A percentile compares a stretch with the other conserved stretches of the same genome.
Evolutionary conservation across 306 rosid species (phyloP).

Genomic region (Arachis hypogaea): DNA sequence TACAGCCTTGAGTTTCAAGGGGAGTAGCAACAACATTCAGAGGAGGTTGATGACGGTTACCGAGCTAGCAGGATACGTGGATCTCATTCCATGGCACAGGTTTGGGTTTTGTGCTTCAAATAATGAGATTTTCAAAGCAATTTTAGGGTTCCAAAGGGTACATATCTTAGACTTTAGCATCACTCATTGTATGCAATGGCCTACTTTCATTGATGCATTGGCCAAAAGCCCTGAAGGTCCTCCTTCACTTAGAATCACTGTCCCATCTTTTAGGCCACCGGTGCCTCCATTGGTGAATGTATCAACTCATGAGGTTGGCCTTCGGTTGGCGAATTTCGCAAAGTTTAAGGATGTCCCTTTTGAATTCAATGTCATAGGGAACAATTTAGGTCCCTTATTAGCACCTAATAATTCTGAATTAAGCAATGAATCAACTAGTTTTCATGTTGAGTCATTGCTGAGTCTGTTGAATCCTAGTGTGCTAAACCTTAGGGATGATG

Average conservation of each 20-base stretch:
- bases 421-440: constrained; percentile 40
- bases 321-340: constrained; percentile 75
- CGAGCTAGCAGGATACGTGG: constrained; percentile 92
- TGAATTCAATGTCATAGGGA: constrained; percentile 66
- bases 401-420: constrained; percentile 6
- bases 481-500: constrained; percentile 69
- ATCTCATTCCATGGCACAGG: constrained; percentile 94
- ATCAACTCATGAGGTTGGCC: constrained; percentile 74
- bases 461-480: constrained; percentile 57
- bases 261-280: constrained; percentile 68
- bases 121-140: constrained; percentile 71
- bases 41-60: constrained; percentile 79
- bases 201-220: constrained; percentile 81
- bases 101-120: constrained; percentile 89
- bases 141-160: constrained; percentile 61
- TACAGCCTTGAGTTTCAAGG: constrained; percentile 51
- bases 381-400: constrained; percentile 22
- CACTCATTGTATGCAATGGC: constrained; percentile 99
- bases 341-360: constrained; percentile 73
- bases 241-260: constrained; percentile 75
- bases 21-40: constrained; percentile 46
- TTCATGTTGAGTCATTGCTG: constrained; percentile 56
- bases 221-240: constrained; percentile 84
- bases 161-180: constrained; percentile 88
- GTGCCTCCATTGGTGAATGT: constrained; percentile 84